Percentiles rank a stretch among this genome's conserved stretches.
Conservation (phyloP, 495 filamentous ascomycete genomes). For the Penicillium macrosclerotiorum region DNA sequence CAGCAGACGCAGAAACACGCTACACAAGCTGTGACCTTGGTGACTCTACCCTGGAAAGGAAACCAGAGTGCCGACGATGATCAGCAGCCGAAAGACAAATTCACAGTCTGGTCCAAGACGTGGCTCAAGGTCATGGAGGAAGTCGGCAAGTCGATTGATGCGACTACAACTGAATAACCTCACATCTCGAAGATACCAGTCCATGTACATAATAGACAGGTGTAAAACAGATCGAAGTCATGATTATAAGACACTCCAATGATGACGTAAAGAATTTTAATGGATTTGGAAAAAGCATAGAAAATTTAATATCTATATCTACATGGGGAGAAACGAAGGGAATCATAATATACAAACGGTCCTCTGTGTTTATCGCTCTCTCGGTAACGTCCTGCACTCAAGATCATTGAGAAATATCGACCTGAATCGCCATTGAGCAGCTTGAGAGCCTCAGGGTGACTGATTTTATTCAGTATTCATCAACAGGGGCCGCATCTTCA, state of each 20-base stretch:
- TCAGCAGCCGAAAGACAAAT: constrained; percentile 40
- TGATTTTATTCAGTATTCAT: constrained; percentile 8
- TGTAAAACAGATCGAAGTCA: background rate
- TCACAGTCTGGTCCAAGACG: constrained; percentile 45
- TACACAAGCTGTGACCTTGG: constrained; percentile 26
- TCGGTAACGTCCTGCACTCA: background rate
- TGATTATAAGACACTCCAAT: too few relatives aligned
- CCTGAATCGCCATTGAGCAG: constrained; percentile 1
- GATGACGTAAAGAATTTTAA: too few relatives aligned
- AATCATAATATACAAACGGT: constrained; percentile 12
- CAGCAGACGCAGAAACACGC: constrained; percentile 26
- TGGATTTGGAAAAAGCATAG: constrained; percentile 8
- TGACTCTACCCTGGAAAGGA: constrained; percentile 25
- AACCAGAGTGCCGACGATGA: constrained; percentile 7
- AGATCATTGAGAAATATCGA: background rate
- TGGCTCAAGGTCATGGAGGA: constrained; percentile 49
- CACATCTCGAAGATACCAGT: background rate
- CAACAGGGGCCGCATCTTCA: constrained; percentile 16
- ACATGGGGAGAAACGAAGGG: constrained; percentile 11
- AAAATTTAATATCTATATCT: constrained; percentile 14
- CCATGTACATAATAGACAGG: background rate
- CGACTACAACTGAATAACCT: constrained; percentile 1
- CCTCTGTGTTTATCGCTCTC: too few relatives aligned
- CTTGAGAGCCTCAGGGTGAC: too few relatives aligned
- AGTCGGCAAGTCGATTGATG: constrained; percentile 33